Evolutionary conservation across 2,329 filamentous ascomycete species (phyloP).

Genomic region (Penicillium occitanis): DNA sequence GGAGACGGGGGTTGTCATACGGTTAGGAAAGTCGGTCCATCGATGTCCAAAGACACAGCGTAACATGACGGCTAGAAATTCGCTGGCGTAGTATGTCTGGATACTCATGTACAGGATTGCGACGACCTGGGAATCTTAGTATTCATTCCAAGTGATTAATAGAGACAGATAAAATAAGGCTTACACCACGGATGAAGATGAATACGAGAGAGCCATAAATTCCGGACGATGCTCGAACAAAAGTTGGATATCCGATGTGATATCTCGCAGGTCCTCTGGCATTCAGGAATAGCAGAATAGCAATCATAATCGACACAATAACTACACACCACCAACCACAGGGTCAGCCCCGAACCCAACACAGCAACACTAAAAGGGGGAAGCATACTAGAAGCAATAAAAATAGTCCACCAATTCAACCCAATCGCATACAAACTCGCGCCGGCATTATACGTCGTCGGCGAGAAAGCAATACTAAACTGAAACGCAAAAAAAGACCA

Average conservation of each 20-base stretch:
- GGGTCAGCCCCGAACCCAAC: background rate
- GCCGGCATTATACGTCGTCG: slow-evolving; percentile 18
- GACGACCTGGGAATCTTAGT: slow-evolving; percentile 9
- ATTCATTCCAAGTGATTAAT: background rate
- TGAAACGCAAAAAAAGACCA: slow-evolving; percentile 19
- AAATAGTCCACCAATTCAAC: slow-evolving; percentile 18
- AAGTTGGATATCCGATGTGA: slow-evolving; percentile 17
- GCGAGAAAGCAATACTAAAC: slow-evolving; percentile 19
- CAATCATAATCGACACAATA: slow-evolving; percentile 17
- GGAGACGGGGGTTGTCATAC: background rate
- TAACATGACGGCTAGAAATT: slow-evolving; percentile 17
- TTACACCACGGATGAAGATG: slow-evolving; percentile 19
- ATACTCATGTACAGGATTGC: slow-evolving; percentile 19
- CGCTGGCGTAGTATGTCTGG: slow-evolving; percentile 16
- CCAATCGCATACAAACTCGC: slow-evolving; percentile 18
- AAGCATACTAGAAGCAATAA: slow-evolving; percentile 15
- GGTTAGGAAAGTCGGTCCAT: slow-evolving; percentile 16
- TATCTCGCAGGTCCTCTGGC: slow-evolving; percentile 13
- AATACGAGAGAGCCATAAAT: slow-evolving; percentile 19
- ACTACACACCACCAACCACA: background rate
- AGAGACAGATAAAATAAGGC: background rate
- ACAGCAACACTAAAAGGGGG: background rate
- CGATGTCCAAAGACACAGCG: slow-evolving; percentile 16
- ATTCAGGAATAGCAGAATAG: slow-evolving; percentile 16
- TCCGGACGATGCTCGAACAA: slow-evolving; percentile 4